Evolutionary conservation across 73 alveolate species (phyloP).

Genomic region (Paramecium sexaurelia): DNA sequence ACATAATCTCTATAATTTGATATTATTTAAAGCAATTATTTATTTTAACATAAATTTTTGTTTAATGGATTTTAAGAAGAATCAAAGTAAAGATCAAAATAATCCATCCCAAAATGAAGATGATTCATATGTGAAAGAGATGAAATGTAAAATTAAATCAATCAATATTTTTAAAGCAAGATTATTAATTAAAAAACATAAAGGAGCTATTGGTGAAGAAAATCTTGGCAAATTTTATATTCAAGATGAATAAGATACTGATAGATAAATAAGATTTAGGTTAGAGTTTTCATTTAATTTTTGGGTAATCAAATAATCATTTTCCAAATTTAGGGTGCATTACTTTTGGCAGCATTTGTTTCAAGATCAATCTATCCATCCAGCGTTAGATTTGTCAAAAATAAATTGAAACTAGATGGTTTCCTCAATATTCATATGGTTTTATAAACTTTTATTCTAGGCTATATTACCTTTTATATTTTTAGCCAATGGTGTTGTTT

Average conservation of each 20-base stretch:
- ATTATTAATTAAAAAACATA: slow-evolving; percentile 13
- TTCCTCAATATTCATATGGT: slow-evolving; percentile 33
- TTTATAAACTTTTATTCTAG: not conserved
- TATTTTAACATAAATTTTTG: not conserved
- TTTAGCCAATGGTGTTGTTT: not conserved
- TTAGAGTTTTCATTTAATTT: not conserved
- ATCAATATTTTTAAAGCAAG: not conserved
- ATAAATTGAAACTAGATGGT: not conserved
- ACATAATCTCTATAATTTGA: not conserved
- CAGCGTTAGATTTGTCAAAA: slow-evolving; percentile 33
- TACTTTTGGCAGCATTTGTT: not conserved
- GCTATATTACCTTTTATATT: slow-evolving; percentile 18
- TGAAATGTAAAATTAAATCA: not conserved
- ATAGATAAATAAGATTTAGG: not conserved
- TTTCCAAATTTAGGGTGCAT: not conserved
- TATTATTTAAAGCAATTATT: not conserved
- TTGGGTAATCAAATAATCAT: not conserved
- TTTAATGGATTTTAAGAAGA: not conserved
- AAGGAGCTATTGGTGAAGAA: not conserved
- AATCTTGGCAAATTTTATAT: not conserved
- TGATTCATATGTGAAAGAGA: slow-evolving; percentile 10
- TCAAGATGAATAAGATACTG: slow-evolving; percentile 21
- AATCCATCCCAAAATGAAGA: not conserved
- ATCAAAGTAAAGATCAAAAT: not conserved
- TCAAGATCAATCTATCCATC: slow-evolving; percentile 6